These are phyloP conservation scores for Bipolaris cookei DNA, from an alignment of 2,329 filamentous ascomycete genomes.

Conservation along the genomic window DNA sequence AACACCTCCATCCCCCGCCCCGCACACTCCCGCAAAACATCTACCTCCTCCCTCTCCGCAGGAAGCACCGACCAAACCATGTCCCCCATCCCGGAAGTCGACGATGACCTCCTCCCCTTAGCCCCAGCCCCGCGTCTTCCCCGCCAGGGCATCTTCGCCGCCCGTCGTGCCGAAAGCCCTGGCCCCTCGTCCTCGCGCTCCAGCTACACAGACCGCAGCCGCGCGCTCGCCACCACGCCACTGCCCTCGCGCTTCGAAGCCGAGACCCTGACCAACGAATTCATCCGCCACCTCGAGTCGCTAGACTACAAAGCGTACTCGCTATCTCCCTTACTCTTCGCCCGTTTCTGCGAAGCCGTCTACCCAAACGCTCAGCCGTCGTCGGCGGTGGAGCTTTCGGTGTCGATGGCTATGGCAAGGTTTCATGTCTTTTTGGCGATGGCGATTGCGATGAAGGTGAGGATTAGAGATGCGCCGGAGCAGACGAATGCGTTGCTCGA, in stretches of 20 bases:
- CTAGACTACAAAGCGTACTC: conserved; percentile 36
- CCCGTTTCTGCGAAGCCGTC: conserved; percentile 41
- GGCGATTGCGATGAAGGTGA: conserved; percentile 46
- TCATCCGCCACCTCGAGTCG: conserved; percentile 38
- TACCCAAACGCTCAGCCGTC: conserved; percentile 39
- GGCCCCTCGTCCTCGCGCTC: conserved; percentile 35
- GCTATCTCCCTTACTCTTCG: conserved; percentile 33
- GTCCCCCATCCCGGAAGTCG: conserved; percentile 38
- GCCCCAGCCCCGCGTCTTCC: conserved; percentile 37
- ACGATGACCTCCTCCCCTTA: conserved; percentile 38
- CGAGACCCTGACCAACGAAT: conserved; percentile 45
- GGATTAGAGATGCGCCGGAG: conserved; percentile 39
- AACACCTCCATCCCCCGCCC: conserved; percentile 28
- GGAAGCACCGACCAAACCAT: conserved; percentile 40
- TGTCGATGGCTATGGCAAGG: conserved; percentile 43
- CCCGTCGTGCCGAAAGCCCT: conserved; percentile 34
- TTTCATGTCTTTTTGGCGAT: conserved; percentile 48
- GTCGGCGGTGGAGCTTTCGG: conserved; percentile 22
- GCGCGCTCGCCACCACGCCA: conserved; percentile 39
- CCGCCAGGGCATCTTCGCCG: conserved; percentile 41
- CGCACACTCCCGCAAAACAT: conserved; percentile 40
- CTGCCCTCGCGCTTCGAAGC: conserved; percentile 47
- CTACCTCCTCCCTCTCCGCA: conserved; percentile 40
- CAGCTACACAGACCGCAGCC: conserved; percentile 42
- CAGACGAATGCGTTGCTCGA: conserved; percentile 43